Evolutionary conservation across 1,284 basidiomycete species (phyloP), one percentile per base, ranked within the genome.

Genomic region (Ustilago bromivora): DNA sequence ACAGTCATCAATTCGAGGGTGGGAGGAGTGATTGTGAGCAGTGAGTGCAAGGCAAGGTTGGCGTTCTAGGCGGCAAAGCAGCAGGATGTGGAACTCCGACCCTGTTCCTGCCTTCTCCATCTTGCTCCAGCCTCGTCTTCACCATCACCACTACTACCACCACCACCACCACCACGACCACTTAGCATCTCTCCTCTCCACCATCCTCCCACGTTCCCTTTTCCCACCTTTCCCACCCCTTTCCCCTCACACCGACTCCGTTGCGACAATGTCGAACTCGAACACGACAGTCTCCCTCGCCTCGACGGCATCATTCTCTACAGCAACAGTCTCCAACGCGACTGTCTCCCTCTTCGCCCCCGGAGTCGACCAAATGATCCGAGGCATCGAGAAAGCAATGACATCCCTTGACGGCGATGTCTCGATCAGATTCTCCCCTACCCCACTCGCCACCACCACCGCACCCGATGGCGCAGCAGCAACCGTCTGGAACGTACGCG

Each of bases 401-500:
- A 35, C 74, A 41, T 55, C 57, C 8, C 49, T 61, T 23, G 61
- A 58, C 46, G 74, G 68, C 23, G 64, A 66, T 23, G 61, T 76
- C 34, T 51, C 57, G 3, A 59, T 67, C 34, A 40, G 41, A 3
- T 71, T 76, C 56, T 36, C 31, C 13, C 68, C 74, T 11, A 71
- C 65, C 0, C 65, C 74, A 4, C 52, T 76, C 38, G 68, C 74
- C 49, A 76, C 74, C 38, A 71, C 69, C 38, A 76, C 68, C 2
- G 68, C 69, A 11, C 68, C 74, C 17, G 62, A 68, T 8, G 74
- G 74, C 8, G 69, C 68, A 17, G 58, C 61, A 3, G 74, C 74
- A 1, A 76, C 74, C 15, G 62, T 76, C 51, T 76, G 74, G 74
- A 76, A 76, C 47, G 69, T 76, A 4, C 60, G 64, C 55, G 74